Percentiles rank a stretch among this genome's conserved stretches.
Conservation (phyloP, 495 filamentous ascomycete genomes). For the Rostrohypoxylon terebratum region DNA sequence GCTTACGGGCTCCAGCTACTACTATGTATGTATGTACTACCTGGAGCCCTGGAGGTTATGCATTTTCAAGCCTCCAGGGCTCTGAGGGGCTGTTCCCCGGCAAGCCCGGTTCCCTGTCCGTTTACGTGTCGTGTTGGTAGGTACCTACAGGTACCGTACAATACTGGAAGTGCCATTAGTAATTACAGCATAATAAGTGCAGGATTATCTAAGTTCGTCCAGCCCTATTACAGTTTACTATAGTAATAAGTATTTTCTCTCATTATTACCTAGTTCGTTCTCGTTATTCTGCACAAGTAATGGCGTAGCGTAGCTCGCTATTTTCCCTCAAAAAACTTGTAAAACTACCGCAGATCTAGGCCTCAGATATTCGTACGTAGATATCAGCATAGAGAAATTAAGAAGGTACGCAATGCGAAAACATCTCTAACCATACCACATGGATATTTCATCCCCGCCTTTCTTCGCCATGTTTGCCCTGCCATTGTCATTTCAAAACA, state of each 20-base stretch:
- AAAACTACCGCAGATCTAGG: conserved; percentile 21
- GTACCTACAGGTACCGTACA: too few relatives aligned
- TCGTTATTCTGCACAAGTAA: conserved; percentile 26
- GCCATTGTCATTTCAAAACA: background rate
- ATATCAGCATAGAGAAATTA: conserved; percentile 18
- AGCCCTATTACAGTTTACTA: too few relatives aligned
- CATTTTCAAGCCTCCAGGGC: background rate
- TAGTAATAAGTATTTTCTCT: conserved; percentile 3
- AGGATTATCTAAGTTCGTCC: conserved; percentile 27
- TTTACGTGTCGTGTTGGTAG: too few relatives aligned
- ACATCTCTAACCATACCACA: background rate
- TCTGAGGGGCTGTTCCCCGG: too few relatives aligned
- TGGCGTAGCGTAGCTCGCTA: conserved; percentile 6
- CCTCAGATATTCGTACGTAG: conserved; percentile 13
- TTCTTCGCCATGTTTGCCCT: background rate
- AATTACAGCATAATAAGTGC: too few relatives aligned
- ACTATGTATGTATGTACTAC: too few relatives aligned
- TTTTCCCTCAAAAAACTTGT: conserved; percentile 31
- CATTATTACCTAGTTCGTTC: conserved; percentile 7
- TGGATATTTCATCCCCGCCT: background rate
- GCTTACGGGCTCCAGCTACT: too few relatives aligned
- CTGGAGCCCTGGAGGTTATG: too few relatives aligned
- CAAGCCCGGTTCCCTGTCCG: background rate
- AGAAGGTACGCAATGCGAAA: conserved; percentile 7
- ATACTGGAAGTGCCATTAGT: too few relatives aligned